A percentile compares a stretch with the other conserved stretches of the same genome.
Conservation (phyloP, 192 early-diverging fungal species). For the Coemansia sp. region DNA sequence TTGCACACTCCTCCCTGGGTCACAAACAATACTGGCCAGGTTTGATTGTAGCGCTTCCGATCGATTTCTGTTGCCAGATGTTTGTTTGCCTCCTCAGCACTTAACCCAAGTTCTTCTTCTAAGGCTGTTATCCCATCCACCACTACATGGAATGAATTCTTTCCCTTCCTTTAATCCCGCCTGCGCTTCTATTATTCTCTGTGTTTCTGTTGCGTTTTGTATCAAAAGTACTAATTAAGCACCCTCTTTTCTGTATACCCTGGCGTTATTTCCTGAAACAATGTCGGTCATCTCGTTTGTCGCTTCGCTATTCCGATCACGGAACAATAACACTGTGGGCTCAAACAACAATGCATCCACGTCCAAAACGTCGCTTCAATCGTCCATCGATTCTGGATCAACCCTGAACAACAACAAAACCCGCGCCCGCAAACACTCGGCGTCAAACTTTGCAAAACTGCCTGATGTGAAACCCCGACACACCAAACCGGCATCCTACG, state of each 20-base stretch:
- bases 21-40: not conserved
- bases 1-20: too few relatives aligned
- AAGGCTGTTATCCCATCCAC: too few relatives aligned
- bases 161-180: not conserved
- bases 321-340: slow-evolving; percentile 32
- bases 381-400: slow-evolving; percentile 12
- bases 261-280: slow-evolving; percentile 3
- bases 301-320: slow-evolving; percentile 50
- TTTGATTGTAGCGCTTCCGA: not conserved
- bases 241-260: slow-evolving; percentile 3
- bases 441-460: not conserved
- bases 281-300: slow-evolving; percentile 56
- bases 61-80: too few relatives aligned
- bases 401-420: slow-evolving; percentile 32
- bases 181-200: not conserved
- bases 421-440: not conserved
- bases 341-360: slow-evolving; percentile 13
- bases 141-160: not conserved
- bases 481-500: slow-evolving; percentile 6
- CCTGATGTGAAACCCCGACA: not conserved
- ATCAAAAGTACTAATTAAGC: slow-evolving; percentile 19
- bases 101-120: too few relatives aligned
- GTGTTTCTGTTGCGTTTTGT: not conserved
- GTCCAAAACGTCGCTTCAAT: slow-evolving; percentile 23
- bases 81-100: too few relatives aligned